phyloP scores from a whole-genome alignment of 2,329 filamentous ascomycete species.

The Cercospora citrullina region DNA sequence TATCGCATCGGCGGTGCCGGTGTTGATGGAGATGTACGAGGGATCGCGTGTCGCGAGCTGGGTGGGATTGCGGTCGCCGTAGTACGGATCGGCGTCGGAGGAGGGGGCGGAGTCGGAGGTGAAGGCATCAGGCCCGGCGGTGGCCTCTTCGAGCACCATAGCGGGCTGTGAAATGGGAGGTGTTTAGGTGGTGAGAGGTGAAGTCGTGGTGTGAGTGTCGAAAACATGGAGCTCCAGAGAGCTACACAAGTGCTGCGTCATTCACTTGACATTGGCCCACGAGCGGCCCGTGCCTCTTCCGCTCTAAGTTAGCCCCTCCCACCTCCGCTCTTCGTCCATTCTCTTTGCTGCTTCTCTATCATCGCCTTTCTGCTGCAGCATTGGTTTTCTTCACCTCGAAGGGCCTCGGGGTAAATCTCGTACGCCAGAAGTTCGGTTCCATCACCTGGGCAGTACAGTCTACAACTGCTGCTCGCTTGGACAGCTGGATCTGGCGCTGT shows the following conservation, averaged over 20 bases:
- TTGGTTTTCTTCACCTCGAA: background rate
- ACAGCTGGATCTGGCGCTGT: background rate
- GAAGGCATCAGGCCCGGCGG: slow-evolving; percentile 37
- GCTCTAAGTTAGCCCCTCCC: too few species aligned
- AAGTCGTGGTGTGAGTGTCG: background rate
- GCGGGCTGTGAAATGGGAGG: background rate
- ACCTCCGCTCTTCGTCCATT: background rate
- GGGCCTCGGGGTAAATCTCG: background rate
- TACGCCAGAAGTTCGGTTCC: background rate
- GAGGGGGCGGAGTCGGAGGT: slow-evolving; percentile 33
- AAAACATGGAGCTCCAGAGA: background rate
- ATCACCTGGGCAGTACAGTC: background rate
- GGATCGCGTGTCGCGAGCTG: slow-evolving; percentile 39
- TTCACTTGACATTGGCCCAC: background rate
- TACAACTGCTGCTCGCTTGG: background rate
- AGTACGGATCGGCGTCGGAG: slow-evolving; percentile 43
- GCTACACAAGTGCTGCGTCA: background rate
- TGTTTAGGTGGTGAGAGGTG: background rate
- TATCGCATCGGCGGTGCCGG: slow-evolving; percentile 15
- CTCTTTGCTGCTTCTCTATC: background rate
- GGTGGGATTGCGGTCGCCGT: slow-evolving; percentile 39
- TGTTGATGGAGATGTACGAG: slow-evolving; percentile 23
- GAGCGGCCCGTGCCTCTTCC: background rate
- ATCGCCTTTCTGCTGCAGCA: background rate
- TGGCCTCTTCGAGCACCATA: slow-evolving; percentile 32